Percentiles rank a stretch among this genome's conserved stretches.
These are phyloP conservation scores for Penstemon davidsonii DNA, from an alignment of 257 asterid species.

Conservation along the genomic window DNA sequence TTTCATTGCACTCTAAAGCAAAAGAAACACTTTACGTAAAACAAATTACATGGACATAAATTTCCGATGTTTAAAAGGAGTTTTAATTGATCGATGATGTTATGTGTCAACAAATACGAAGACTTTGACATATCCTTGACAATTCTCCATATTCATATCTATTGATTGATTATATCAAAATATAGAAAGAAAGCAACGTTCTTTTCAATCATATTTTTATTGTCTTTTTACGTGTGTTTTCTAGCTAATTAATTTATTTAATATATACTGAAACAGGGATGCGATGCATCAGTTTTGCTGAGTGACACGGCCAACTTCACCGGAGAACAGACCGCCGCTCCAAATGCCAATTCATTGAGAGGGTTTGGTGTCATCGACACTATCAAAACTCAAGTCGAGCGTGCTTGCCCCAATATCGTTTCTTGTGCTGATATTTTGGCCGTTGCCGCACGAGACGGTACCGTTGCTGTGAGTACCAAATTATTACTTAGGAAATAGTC, in stretches of 20 bases:
- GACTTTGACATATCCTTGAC: neutral
- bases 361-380: conserved; percentile 68
- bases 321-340: conserved; percentile 65
- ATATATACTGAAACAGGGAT: conserved; percentile 47
- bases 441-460: conserved; percentile 68
- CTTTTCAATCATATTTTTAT: too few relatives aligned
- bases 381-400: conserved; percentile 63
- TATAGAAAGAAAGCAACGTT: neutral
- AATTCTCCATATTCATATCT: too few relatives aligned
- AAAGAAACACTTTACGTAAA: too few relatives aligned
- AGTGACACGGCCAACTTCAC: conserved; percentile 64
- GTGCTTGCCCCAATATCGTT: conserved; percentile 46
- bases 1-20: neutral
- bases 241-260: neutral
- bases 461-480: conserved; percentile 50
- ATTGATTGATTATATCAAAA: neutral
- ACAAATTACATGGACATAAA: too few relatives aligned
- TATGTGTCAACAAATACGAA: neutral
- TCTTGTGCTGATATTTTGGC: conserved; percentile 81
- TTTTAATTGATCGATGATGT: too few relatives aligned
- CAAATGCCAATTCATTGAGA: conserved; percentile 67
- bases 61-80: too few relatives aligned
- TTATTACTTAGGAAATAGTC: too few relatives aligned
- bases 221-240: too few relatives aligned
- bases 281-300: conserved; percentile 73